phyloP scores from a whole-genome alignment of 345 rosid genomes.

The Aquilaria malaccensis region DNA sequence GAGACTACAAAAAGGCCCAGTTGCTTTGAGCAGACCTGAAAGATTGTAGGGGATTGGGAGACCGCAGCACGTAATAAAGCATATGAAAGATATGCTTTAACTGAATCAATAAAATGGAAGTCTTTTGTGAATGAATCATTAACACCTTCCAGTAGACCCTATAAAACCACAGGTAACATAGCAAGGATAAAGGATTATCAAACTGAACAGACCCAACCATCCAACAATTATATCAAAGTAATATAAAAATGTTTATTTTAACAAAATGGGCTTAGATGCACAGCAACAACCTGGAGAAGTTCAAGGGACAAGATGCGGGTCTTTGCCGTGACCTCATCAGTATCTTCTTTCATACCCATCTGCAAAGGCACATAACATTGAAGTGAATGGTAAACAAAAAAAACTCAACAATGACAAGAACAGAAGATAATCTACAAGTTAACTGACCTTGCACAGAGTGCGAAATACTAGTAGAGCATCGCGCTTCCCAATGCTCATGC shows the following conservation, averaged over 20 bases:
- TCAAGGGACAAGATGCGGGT: constrained; percentile 92
- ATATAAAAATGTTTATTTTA: constrained; percentile 1
- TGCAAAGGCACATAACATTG: constrained; percentile 21
- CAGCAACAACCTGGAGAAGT: constrained; percentile 80
- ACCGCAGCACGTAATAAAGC: constrained; percentile 95
- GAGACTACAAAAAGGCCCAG: background rate
- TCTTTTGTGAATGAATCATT: constrained; percentile 88
- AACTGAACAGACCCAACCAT: background rate
- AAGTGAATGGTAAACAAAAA: constrained; percentile 13
- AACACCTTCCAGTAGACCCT: constrained; percentile 96
- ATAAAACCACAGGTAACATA: constrained; percentile 18
- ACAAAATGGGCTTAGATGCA: constrained; percentile 3
- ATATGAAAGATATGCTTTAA: constrained; percentile 95
- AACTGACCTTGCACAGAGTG: constrained; percentile 94
- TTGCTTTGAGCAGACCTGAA: constrained; percentile 57
- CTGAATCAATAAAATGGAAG: constrained; percentile 95
- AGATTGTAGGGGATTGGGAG: constrained; percentile 78
- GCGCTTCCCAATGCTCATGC: constrained; percentile 88
- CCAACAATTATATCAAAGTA: background rate
- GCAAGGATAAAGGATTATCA: background rate
- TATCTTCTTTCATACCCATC: constrained; percentile 99
- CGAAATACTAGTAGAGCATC: constrained; percentile 95
- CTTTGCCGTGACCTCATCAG: constrained; percentile 87
- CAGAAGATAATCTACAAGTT: constrained; percentile 12
- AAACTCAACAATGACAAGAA: constrained; percentile 21